Base-by-base conservation (phyloP, 192 early-diverging fungal genomes). In the Piromyces sp. region DNA sequence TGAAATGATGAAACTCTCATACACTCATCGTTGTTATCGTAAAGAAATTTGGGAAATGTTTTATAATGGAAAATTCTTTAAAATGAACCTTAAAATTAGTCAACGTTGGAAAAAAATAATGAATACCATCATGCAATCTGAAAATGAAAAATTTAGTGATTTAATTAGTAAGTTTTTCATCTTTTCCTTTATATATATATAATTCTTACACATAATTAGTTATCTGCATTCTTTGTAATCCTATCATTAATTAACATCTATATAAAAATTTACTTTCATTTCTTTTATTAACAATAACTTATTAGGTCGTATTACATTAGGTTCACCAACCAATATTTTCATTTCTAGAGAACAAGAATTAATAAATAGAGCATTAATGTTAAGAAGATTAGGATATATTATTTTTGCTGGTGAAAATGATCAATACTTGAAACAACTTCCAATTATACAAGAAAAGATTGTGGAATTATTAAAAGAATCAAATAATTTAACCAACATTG, bases 321-420 rank as follows among this genome's bases (percentile, higher is more conserved):
- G 93, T 26, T 87, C 95, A 0, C 89, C 94, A 0, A 90, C 86
- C 0, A 89, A 93, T 0, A 81, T 97, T 22, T 97, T 97, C 86
- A 91, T 93, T 3, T 95, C 94, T 78, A 87, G 92, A 30, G 95
- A 96, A 81, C 91, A 94, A 81, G 96, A 97, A 83, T 88, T 92
- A 6, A 79, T 88, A 33, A 87, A 90, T 78, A 87, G 94, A 4
- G 90, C 93, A 1, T 82, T 94, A 15, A 86, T 90, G 37, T 68
- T 97, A 3, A 89, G 96, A n/a, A 85, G 95, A 16, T 79, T 97
- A 82, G 91, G 95, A 5, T 96, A 93, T 90, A 84, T 94, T 1
- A 86, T 97, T 12, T 95, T 89, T 85, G 88, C 89, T 31, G 95
- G 94, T 6, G 83, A 87, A 5, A 83, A 86, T 0, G 93, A 97